Evolutionary conservation across 352 stramenopile species (phyloP).

Genomic region (Elongisporangium senticosum): DNA sequence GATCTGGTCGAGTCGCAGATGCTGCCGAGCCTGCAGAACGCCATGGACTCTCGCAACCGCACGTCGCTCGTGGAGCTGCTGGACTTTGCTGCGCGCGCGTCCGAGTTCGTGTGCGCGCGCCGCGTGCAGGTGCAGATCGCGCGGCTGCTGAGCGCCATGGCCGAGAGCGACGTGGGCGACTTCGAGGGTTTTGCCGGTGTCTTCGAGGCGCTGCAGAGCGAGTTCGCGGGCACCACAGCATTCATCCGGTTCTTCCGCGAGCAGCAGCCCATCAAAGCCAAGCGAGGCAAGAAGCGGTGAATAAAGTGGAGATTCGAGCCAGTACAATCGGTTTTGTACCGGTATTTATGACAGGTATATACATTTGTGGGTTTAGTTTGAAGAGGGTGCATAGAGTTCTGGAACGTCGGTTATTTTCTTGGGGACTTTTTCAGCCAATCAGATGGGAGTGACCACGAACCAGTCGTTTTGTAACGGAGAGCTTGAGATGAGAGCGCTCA

Average conservation of each 20-base stretch:
- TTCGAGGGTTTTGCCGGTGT: constrained; percentile 18
- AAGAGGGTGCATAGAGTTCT: neutral
- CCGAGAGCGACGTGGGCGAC: constrained; percentile 45
- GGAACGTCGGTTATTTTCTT: neutral
- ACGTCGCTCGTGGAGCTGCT: constrained; percentile 51
- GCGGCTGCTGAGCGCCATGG: constrained; percentile 46
- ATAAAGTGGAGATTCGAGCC: neutral
- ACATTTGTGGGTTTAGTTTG: neutral
- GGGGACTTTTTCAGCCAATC: neutral
- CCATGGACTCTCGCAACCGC: constrained; percentile 34
- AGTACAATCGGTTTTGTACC: neutral
- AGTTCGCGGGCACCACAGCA: constrained; percentile 24
- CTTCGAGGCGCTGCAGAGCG: constrained; percentile 17
- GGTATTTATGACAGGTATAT: neutral
- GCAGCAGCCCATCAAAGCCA: constrained; percentile 19
- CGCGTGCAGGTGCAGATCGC: constrained; percentile 63
- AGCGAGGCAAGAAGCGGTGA: constrained; percentile 1
- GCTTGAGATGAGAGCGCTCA: neutral
- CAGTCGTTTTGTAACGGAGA: neutral
- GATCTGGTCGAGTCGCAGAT: constrained; percentile 55
- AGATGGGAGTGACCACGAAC: neutral
- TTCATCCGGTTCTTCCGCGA: constrained; percentile 36
- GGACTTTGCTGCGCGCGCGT: constrained; percentile 55
- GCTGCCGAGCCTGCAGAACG: constrained; percentile 28
- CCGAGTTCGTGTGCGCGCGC: constrained; percentile 66